Percentiles rank a stretch among this genome's conserved stretches.
These are phyloP conservation scores for Stephania yunnanensis DNA, from an alignment of 164 flowering plant genomes.

Conservation along the genomic window DNA sequence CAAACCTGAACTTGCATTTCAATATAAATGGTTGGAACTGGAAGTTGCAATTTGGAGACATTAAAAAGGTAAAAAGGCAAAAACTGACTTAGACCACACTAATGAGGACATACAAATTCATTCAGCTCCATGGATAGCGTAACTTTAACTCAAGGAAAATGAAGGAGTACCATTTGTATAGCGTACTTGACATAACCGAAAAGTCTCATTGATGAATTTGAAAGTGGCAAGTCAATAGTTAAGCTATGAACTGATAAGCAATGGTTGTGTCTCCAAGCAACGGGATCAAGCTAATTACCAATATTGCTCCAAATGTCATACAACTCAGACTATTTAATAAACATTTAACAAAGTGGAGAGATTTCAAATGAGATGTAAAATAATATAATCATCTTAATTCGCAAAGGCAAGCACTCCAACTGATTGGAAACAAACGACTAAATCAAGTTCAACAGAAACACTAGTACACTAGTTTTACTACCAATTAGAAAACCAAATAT, in stretches of 20 bases:
- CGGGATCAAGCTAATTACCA: not conserved
- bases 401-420: too few relatives aligned
- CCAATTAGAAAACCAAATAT: too few relatives aligned
- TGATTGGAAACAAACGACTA: too few relatives aligned
- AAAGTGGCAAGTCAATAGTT: not conserved
- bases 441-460: too few relatives aligned
- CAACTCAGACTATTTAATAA: not conserved
- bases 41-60: not conserved
- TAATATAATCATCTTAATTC: not conserved
- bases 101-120: not conserved
- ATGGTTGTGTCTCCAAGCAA: not conserved
- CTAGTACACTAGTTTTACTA: too few relatives aligned
- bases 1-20: not conserved
- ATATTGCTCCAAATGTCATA: not conserved
- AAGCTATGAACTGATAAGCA: too few relatives aligned
- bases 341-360: not conserved
- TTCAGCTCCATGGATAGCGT: not conserved
- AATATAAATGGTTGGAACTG: not conserved
- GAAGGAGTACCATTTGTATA: not conserved
- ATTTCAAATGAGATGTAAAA: not conserved
- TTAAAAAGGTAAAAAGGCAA: not conserved
- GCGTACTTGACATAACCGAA: not conserved
- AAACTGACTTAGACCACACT: not conserved
- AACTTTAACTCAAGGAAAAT: not conserved
- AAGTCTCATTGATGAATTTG: not conserved